Evolutionary conservation across 352 stramenopile species (phyloP), one percentile per base, ranked within the genome.

Genomic region (Phytophthora multivora): DNA sequence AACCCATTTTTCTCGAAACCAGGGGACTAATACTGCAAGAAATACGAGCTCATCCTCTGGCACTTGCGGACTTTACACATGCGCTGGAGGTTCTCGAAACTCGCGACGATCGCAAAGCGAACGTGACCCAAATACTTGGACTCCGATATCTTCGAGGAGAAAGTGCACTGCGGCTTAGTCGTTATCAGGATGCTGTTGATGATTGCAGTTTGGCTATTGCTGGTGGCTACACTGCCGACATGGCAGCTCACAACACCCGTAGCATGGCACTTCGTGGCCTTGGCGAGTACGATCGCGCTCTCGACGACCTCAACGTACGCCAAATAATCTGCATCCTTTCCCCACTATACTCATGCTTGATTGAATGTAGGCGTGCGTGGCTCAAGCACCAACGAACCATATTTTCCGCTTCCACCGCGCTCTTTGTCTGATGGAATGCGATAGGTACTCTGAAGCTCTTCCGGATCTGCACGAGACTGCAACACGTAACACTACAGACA

Each of bases 391-490:
- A 0, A 51, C 43, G 26, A 89, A 88, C 46, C 76, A 89, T 38
- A 66, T 89, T 21, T 91, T 90, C 46, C 77, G 67, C 6, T 90
- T 88, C 43, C 83, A 93, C 35, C 80, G 83, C 9, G 79, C 66
- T 0, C 41, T 91, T 13, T 91, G 82, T 40, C 60, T 79, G 15
- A 75, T 93, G 55, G 85, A 91, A 49, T 79, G 75, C 28, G 26
- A 46, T 12, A 72, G 59, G 2, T 86, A 85, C 43, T 64, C 60
- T 0, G 75, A 87, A 4, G 82, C 82, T 10, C 62, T 89, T 1
- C 63, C 72, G 0, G 78, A 91, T 33, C 59, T 91, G 18, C 72
- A 86, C 45, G 67, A 73, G n/a, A 73, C 75, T n/a, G 48, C 69
- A 3, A 69, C 69, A 10, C 54, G 38, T 1, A 75, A 80, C 35